Evolutionary conservation across 345 rosid species (phyloP), one percentile per base, ranked within the genome.

Genomic region (Rhodomyrtus tomentosa): DNA sequence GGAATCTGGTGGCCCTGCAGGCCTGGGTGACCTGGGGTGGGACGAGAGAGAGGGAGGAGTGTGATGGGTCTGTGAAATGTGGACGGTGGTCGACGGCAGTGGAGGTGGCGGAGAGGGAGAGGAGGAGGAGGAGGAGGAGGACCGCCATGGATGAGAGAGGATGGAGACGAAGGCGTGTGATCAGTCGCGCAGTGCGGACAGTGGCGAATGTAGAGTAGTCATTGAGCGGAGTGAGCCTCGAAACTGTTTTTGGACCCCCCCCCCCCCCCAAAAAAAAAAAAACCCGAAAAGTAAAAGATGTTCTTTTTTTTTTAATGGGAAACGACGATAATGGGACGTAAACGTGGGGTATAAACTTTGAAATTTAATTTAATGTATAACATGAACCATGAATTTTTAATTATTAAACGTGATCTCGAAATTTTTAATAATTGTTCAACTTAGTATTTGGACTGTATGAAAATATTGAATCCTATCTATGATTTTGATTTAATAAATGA

Each of bases 1-100:
- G 90, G 87, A 88, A 88, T 38, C 91, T 50, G 55, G 92, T 89
- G 85, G 92, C 91, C 68, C 86, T 82, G 84, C 92, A 91, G 50
- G 92, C 90, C 32, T 53, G 88, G 80, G 54, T 27, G 82, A 91
- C 58, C 55, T 48, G 73, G 38, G 87, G 87, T 15, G 82, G 76
- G 73, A 74, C 50, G 27, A 72, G n/a, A 14, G 82, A 52, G 42
- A 81, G 18, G 74, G 82, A 51, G 72, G 87, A 38, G 14, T 9
- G 81, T 10, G 50, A 32, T 50, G 32, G 83, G 84, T 58, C 25
- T 4, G 83, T 51, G 45, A 68, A 48, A 38, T 74, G 82, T 16
- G 27, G 80, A 49, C 52, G 80, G 85, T 24, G 56, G 85, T 15
- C 49, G 84, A 4, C 48, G 56, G 80, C 84, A 51, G 49, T 4